Base-by-base conservation (phyloP, 2,329 filamentous ascomycete species). In the Curvularia sp. region DNA sequence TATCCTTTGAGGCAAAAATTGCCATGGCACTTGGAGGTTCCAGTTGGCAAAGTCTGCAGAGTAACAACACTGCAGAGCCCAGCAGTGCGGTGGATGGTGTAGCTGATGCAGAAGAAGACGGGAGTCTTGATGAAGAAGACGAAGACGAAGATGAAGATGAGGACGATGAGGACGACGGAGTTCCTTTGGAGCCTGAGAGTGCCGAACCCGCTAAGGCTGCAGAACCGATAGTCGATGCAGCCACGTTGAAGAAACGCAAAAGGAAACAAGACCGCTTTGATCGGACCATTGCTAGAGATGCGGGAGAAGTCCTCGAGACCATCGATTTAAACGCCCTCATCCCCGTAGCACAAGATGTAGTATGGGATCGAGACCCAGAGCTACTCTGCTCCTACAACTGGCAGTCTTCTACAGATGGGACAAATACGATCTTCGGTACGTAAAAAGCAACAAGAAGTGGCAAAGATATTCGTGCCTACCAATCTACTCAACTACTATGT, bases 341-440 rank as follows among this genome's bases (percentile, higher is more conserved):
- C 8, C 65, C 68, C 12, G 49, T 60, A 8, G 12, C 53, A 8
- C 41, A 52, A 30, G 49, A 54, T 4, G 63, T 73, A 8, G 60
- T 56, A n/a, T 74, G 70, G 69, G 62, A 71, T 6, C 26, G 56
- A 33, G 67, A 70, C 2, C 65, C 67, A 5, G 68, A 74, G n/a
- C 39, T 73, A 4, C 38, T 74, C 4, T 73, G 70, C 35, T 65
- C 54, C 20, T 74, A 73, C 63, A 74, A 73, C 49, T 74, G 70
- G 72, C 59, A 64, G 31, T 60, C 61, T n/a, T 55, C 59, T 3
- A 51, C 47, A 1, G 62, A 70, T 13, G 62, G 64, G 5, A 66
- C 59, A 18, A 73, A 73, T 43, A 69, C 65, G 0, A 71, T 74
- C 5, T 73, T 69, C 41, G 63, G 63, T 65, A 44, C 22, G 57